Base-by-base conservation (phyloP, 257 asterid genomes). In the Primulina huaijiensis region DNA sequence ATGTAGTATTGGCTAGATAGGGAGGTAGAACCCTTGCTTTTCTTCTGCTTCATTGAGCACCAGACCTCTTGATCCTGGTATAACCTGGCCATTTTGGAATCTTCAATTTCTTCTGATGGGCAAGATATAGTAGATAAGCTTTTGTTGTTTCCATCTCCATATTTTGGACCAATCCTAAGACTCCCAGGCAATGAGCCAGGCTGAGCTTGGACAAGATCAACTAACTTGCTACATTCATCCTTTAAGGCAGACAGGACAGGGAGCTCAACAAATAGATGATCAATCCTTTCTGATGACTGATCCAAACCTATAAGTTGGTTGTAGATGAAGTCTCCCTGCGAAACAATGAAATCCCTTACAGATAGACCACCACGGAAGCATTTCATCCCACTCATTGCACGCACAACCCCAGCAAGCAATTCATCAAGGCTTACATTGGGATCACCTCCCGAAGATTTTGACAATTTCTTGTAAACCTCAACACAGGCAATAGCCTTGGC, bases 381-480 rank as follows among this genome's bases (percentile, higher is more conserved):
- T 79, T 89, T 89, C 84, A 85, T 77, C 60, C 89, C 87, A 71
- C 83, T 85, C 90, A 90, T 82, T n/a, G 89, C 82, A 56, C 99
- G 97, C 43, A 85, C 92, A 77, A 89, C 86, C 38, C 92, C 92
- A 53, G 96, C 97, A 81, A 93, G 89, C 87, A 93, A 81, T 84
- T 89, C 97, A 64, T 93, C 96, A 72, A 90, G 89, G 82, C 88
- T 70, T 75, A 78, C 60, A 59, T 79, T 81, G 58, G 87, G 82
- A 68, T 89, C 75, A 53, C 91, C 89, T 53, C 92, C 95, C 56
- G 86, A 80, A 69, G 88, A 67, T 78, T 83, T 87, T 30, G 96
- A 81, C 78, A 93, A 75, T 65, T 86, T 87, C 79, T 84, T 86
- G 74, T 93, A 89, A 67, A 90, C 95, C 84, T 87, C 96, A 75